Evolutionary conservation across 2,329 filamentous ascomycete genomes (phyloP).

Genomic region (Hymenoscyphus occultus): DNA sequence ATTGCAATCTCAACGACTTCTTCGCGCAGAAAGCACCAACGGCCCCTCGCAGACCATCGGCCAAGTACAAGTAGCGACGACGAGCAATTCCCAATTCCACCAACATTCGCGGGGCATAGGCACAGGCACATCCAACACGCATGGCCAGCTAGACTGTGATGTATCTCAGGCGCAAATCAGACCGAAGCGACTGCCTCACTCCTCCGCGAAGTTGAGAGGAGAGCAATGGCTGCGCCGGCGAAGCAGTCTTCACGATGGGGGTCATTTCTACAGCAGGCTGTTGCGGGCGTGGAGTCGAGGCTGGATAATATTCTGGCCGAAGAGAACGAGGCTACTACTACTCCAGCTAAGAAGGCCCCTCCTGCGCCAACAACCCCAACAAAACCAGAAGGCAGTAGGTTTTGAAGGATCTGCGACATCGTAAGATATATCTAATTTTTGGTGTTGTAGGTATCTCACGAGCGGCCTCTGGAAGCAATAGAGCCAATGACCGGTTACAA

Average conservation of each 20-base stretch:
- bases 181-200: constrained; percentile 22
- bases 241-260: constrained; percentile 65
- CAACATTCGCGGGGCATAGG: too few relatives aligned
- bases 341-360: constrained; percentile 42
- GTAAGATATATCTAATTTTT: background rate
- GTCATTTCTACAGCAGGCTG: constrained; percentile 80
- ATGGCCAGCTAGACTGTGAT: constrained; percentile 21
- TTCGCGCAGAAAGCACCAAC: background rate
- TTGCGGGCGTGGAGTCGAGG: constrained; percentile 89
- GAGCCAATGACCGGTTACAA: constrained; percentile 78
- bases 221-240: constrained; percentile 33
- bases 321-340: constrained; percentile 51
- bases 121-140: background rate
- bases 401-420: background rate
- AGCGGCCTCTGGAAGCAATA: constrained; percentile 59
- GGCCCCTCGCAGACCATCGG: background rate
- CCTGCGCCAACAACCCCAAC: constrained; percentile 38
- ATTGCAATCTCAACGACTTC: constrained; percentile 15
- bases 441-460: constrained; percentile 52
- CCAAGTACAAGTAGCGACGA: background rate
- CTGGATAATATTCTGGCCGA: constrained; percentile 90
- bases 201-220: constrained; percentile 18
- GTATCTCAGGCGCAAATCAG: constrained; percentile 22
- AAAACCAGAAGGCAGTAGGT: constrained; percentile 39
- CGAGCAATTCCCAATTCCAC: background rate